Evolutionary conservation across 2,329 filamentous ascomycete genomes (phyloP).

Genomic region (Sporothrix curviconia): DNA sequence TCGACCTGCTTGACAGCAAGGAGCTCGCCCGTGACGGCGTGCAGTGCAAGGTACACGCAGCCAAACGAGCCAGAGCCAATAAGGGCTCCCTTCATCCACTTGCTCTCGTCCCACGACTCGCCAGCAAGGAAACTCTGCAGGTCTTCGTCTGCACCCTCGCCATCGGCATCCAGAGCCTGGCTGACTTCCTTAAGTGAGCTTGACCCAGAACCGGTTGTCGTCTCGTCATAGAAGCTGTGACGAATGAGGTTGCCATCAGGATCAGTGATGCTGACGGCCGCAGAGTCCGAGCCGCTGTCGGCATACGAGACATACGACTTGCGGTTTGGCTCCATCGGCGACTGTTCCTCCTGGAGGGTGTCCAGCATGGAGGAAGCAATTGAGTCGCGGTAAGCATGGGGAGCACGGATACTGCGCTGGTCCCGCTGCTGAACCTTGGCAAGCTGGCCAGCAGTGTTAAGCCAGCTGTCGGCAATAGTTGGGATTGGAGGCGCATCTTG

Average conservation of each 20-base stretch:
- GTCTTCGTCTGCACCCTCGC: conserved; percentile 85
- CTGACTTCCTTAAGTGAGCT: conserved; percentile 79
- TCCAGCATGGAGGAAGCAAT: conserved; percentile 83
- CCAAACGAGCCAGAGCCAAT: conserved; percentile 97
- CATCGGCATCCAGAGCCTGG: conserved; percentile 80
- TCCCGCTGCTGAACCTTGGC: conserved; percentile 44
- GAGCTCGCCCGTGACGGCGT: conserved; percentile 92
- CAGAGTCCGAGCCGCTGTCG: conserved; percentile 66
- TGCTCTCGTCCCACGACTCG: conserved; percentile 92
- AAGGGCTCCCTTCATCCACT: conserved; percentile 98
- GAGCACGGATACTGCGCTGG: conserved; percentile 35
- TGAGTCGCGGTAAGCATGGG: conserved; percentile 72
- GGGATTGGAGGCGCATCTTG: conserved; percentile 92
- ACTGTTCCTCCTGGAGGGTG: conserved; percentile 81
- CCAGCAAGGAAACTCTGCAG: conserved; percentile 83
- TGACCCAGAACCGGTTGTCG: conserved; percentile 50
- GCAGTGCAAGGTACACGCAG: conserved; percentile 87
- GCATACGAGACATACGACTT: conserved; percentile 93
- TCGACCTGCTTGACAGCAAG: conserved; percentile 99
- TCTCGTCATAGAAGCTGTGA: conserved; percentile 81
- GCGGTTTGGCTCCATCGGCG: conserved; percentile 74
- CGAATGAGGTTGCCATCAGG: conserved; percentile 64
- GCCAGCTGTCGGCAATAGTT: conserved; percentile 90
- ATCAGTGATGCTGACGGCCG: conserved; percentile 67
- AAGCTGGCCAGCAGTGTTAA: conserved; percentile 54